Conservation (phyloP, 371 early-diverging fungal species). For the Apophysomyces variabilis region DNA sequence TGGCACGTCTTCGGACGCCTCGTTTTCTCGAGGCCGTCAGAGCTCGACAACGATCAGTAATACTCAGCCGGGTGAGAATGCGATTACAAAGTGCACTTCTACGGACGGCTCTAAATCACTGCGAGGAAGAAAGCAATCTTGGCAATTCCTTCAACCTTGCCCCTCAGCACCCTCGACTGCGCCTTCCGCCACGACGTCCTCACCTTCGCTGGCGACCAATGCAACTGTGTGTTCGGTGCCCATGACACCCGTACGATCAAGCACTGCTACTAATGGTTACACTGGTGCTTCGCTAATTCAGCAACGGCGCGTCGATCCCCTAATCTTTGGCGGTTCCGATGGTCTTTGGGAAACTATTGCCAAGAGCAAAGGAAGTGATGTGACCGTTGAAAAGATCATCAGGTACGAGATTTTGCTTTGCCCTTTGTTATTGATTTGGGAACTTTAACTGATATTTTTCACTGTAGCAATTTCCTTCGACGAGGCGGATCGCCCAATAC, state of each 20-base stretch:
- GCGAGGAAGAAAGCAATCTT: constrained; percentile 3
- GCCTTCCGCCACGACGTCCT: constrained; percentile 19
- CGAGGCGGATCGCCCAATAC: constrained; percentile 58
- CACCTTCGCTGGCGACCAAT: constrained; percentile 8
- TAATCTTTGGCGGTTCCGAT: constrained; percentile 52
- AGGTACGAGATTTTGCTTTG: constrained; percentile 27
- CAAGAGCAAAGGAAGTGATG: constrained; percentile 38
- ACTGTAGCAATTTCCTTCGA: constrained; percentile 44
- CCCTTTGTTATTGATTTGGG: not conserved
- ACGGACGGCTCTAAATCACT: constrained; percentile 13
- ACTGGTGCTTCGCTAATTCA: constrained; percentile 31
- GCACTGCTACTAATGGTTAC: constrained; percentile 22
- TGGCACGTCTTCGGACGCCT: constrained; percentile 14
- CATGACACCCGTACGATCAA: constrained; percentile 29
- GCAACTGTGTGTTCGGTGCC: constrained; percentile 20
- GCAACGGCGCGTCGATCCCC: constrained; percentile 48
- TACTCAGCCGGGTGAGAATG: not conserved
- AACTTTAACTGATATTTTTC: not conserved
- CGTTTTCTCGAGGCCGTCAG: constrained; percentile 28
- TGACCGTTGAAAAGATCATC: constrained; percentile 47
- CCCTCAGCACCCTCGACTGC: constrained; percentile 15
- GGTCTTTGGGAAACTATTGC: constrained; percentile 51
- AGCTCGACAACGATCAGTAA: constrained; percentile 20
- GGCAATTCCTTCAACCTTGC: constrained; percentile 12
- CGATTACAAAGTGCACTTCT: not conserved